Base-by-base conservation (phyloP, 2,329 filamentous ascomycete species). In the Colletotrichum sp. region DNA sequence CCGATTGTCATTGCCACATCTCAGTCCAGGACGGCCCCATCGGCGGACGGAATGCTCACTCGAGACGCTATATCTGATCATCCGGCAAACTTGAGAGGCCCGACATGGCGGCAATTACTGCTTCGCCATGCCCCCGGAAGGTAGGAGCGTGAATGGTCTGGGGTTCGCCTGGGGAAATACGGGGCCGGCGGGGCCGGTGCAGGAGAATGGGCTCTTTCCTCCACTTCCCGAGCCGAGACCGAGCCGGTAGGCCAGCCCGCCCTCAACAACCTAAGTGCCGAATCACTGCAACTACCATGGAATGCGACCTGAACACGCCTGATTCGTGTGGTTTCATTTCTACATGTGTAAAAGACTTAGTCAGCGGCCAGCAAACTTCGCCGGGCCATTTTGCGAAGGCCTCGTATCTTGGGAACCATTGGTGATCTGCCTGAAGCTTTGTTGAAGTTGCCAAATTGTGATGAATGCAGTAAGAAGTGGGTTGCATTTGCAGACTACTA, bases 221-320 rank as follows among this genome's bases (percentile, higher is more conserved):
- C 73, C 73, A 75, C 73, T 68, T 75, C 32, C 73, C 73, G 73
- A 72, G 13, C 73, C 69, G 69, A 67, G 49, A 21, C 26, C n/a
- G 63, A 68, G 55, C 69, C 73, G 69, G 30, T 30, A 21, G 26
- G 28, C 16, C 24, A 44, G 59, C 32, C 32, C 21, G 39, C 49
- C 32, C 44, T 52, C 32, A 30, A 12, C 66, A 30, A 59, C 10
- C 5, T 8, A 26, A 16, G 30, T 26, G 49, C 49, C 44, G 26
- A 30, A 21, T 39, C 24, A 16, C 24, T 9, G n/a, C 36, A 66
- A 64, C 26, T 15, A n/a, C n/a, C 13, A 24, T 34, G 15, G 26
- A 44, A 21, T 18, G 13, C 24, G n/a, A 39, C 39, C 36, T 66
- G 16, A 13, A 26, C 13, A 28, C 63, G 49, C 26, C n/a, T 30